Percentiles rank a stretch among this genome's conserved stretches.
phyloP scores from a whole-genome alignment of 768 basidiomycete species.

The Xerocomellus intermedius region DNA sequence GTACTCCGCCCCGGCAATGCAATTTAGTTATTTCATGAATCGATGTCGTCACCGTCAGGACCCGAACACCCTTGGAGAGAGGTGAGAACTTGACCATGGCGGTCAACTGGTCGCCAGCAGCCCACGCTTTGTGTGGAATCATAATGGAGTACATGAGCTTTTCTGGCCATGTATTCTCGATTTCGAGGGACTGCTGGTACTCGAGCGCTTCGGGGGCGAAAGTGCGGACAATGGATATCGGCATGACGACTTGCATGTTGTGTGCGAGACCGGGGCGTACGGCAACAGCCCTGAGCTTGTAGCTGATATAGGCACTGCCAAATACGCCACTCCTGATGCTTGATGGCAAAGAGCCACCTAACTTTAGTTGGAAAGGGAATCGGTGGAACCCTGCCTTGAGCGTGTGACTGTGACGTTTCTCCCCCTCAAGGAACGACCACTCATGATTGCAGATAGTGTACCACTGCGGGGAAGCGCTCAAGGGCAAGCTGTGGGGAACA shows the following conservation, averaged over 20 bases:
- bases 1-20: constrained; percentile 48
- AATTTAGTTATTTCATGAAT: constrained; percentile 76
- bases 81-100: constrained; percentile 87
- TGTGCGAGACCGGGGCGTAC: constrained; percentile 70
- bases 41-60: constrained; percentile 62
- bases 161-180: constrained; percentile 96
- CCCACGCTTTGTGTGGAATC: constrained; percentile 95
- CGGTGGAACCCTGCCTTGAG: constrained; percentile 94
- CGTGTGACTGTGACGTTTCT: constrained; percentile 75
- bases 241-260: constrained; percentile 60
- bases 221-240: constrained; percentile 69
- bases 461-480: constrained; percentile 40
- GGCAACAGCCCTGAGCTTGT: constrained; percentile 88
- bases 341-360: constrained; percentile 85
- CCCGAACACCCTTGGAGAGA: constrained; percentile 76
- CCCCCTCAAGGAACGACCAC: constrained; percentile 90
- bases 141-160: constrained; percentile 96
- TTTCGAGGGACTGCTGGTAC: constrained; percentile 93
- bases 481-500: constrained; percentile 13
- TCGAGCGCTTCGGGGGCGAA: constrained; percentile 84
- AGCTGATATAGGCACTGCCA: constrained; percentile 69
- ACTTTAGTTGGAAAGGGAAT: constrained; percentile 87
- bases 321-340: constrained; percentile 54
- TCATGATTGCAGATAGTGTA: constrained; percentile 78
- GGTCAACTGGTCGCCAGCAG: constrained; percentile 81